These are phyloP conservation scores for Alternaria gansuensis DNA, from an alignment of 2,329 filamentous ascomycete species.

Conservation along the genomic window DNA sequence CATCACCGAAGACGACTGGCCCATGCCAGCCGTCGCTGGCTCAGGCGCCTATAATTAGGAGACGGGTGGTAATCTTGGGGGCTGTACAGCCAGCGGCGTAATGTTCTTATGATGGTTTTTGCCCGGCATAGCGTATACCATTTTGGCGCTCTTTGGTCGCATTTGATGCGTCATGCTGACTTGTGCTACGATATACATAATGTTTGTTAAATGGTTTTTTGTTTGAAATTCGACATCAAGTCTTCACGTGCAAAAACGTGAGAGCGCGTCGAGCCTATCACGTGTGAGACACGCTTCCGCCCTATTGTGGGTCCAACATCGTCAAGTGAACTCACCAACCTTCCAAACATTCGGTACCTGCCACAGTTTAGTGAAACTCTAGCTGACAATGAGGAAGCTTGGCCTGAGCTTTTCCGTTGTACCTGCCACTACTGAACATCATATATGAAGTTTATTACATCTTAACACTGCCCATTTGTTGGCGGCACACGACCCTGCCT, in stretches of 20 bases:
- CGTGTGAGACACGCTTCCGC: slow-evolving; percentile 28
- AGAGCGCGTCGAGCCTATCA: slow-evolving; percentile 32
- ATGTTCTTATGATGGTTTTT: slow-evolving; percentile 50
- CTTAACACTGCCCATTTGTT: slow-evolving; percentile 11
- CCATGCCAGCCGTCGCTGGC: slow-evolving; percentile 61
- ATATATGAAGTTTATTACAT: slow-evolving; percentile 17
- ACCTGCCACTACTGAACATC: neutral
- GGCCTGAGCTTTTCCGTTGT: neutral
- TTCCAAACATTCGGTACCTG: slow-evolving; percentile 11
- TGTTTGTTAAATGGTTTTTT: slow-evolving; percentile 36
- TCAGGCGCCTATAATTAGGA: slow-evolving; percentile 52
- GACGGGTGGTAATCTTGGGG: slow-evolving; percentile 22
- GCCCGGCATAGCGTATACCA: slow-evolving; percentile 53
- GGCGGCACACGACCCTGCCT: slow-evolving; percentile 9
- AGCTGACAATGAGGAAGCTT: slow-evolving; percentile 13
- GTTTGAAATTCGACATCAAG: slow-evolving; percentile 5
- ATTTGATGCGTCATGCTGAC: slow-evolving; percentile 38
- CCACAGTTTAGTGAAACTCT: slow-evolving; percentile 4
- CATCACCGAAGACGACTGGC: slow-evolving; percentile 99
- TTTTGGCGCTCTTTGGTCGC: slow-evolving; percentile 43
- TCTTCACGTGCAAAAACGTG: slow-evolving; percentile 31
- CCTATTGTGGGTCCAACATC: slow-evolving; percentile 12
- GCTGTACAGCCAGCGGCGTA: slow-evolving; percentile 39
- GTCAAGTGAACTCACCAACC: slow-evolving; percentile 19
- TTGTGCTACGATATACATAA: slow-evolving; percentile 47